phyloP scores from a whole-genome alignment of 208 protist species.

The Acanthamoeba triangularis region DNA sequence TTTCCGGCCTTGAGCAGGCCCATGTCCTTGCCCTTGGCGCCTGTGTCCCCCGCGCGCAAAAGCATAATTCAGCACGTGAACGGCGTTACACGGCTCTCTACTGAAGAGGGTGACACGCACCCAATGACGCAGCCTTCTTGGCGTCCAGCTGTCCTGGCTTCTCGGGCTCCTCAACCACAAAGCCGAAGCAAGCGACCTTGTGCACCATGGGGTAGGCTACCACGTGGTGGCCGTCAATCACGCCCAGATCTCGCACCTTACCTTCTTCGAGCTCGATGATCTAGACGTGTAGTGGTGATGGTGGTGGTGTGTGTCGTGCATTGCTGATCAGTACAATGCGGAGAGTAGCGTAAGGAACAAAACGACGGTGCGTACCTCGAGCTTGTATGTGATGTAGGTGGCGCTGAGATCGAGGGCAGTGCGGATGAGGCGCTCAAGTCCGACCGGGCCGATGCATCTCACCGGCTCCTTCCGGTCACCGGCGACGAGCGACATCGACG shows the following conservation, averaged over 20 bases:
- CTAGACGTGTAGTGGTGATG: too few species aligned
- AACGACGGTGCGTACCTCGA: slow-evolving; percentile 10
- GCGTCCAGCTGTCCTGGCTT: slow-evolving; percentile 81
- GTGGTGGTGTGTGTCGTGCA: not conserved
- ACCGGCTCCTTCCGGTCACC: slow-evolving; percentile 71
- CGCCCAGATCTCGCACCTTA: slow-evolving; percentile 1
- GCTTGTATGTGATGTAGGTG: slow-evolving; percentile 74
- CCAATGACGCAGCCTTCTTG: slow-evolving; percentile 55
- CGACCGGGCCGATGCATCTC: slow-evolving; percentile 54
- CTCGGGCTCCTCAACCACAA: slow-evolving; percentile 80
- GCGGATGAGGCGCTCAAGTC: slow-evolving; percentile 67
- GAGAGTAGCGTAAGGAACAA: too few species aligned
- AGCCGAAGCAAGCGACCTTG: slow-evolving; percentile 82
- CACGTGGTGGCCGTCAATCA: slow-evolving; percentile 65
- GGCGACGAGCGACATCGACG: slow-evolving; percentile 78
- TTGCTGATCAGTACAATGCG: too few species aligned
- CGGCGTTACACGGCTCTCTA: too few species aligned
- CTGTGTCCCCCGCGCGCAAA: not conserved
- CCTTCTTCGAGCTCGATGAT: slow-evolving; percentile 75
- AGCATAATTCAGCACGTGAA: too few species aligned
- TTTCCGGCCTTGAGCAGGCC: slow-evolving; percentile 79
- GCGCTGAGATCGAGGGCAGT: slow-evolving; percentile 68
- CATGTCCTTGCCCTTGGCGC: slow-evolving; percentile 79
- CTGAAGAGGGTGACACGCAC: not conserved
- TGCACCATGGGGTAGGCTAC: slow-evolving; percentile 81